phyloP scores from a whole-genome alignment of 768 basidiomycete genomes.

The Trametes elegans region DNA sequence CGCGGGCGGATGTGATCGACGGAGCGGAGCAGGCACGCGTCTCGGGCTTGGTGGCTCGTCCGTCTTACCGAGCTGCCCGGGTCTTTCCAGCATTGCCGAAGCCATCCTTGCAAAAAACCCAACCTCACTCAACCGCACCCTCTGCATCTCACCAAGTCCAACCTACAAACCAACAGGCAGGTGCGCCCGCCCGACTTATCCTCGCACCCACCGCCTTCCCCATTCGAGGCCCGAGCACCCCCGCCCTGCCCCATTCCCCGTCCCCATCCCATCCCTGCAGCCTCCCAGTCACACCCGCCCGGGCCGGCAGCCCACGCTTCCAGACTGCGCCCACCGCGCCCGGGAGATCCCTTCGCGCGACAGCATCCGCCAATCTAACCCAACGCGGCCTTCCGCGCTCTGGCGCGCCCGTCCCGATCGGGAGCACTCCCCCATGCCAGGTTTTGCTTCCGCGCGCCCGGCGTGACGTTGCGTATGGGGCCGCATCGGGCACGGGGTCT shows the following conservation, averaged over 20 bases:
- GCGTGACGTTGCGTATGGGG: neutral
- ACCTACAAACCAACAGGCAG: no score
- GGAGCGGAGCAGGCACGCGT: neutral
- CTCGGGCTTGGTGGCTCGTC: neutral
- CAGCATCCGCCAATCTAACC: neutral
- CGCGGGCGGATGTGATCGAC: conserved; percentile 3
- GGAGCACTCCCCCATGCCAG: neutral
- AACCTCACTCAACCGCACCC: no score
- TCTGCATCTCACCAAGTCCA: no score
- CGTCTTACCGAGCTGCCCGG: no score
- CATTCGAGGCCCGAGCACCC: no score
- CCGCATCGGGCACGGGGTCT: neutral
- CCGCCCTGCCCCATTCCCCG: no score
- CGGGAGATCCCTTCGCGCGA: neutral
- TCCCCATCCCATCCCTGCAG: neutral
- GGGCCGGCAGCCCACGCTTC: neutral
- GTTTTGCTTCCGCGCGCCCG: neutral
- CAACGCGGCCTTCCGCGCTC: neutral
- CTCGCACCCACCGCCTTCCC: no score
- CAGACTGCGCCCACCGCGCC: neutral
- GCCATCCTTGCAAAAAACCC: no score
- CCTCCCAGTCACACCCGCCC: neutral
- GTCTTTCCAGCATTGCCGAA: no score
- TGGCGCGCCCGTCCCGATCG: neutral
- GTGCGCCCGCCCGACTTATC: no score